These are phyloP conservation scores for Chlamydomonas urium DNA, from an alignment of 139 green algal genomes.

Conservation along the genomic window DNA sequence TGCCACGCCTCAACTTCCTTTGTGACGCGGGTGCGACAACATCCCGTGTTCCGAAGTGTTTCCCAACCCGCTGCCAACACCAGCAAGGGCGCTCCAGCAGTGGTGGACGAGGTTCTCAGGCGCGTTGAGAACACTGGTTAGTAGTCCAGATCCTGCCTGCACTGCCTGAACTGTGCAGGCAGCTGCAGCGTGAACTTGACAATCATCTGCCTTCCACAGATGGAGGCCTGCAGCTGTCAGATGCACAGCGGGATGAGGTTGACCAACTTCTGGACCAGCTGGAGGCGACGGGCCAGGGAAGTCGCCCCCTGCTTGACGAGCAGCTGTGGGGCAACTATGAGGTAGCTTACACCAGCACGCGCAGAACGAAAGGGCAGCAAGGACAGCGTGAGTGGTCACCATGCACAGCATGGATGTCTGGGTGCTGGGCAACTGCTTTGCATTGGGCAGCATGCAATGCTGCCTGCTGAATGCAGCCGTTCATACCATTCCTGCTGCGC, in stretches of 20 bases:
- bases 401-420: neutral
- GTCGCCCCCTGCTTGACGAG: conserved; percentile 59
- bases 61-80: too few relatives aligned
- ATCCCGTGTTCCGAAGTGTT: too few relatives aligned
- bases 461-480: too few relatives aligned
- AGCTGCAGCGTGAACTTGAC: neutral
- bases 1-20: too few relatives aligned
- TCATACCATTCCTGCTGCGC: neutral
- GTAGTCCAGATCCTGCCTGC: neutral
- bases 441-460: neutral
- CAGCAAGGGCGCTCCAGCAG: too few relatives aligned
- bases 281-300: conserved; percentile 39
- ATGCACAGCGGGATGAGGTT: conserved; percentile 16
- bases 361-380: conserved; percentile 26
- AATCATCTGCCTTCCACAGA: conserved; percentile 31
- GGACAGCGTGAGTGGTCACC: conserved; percentile 39
- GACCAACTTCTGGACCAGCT: conserved; percentile 46
- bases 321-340: conserved; percentile 72
- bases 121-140: neutral
- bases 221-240: conserved; percentile 35
- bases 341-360: conserved; percentile 36
- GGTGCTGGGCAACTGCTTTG: neutral
- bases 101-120: neutral
- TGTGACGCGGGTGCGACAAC: too few relatives aligned
- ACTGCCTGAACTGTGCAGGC: neutral